Base-by-base conservation (phyloP, 2,329 filamentous ascomycete species). In the Sphaceloma murrayae region DNA sequence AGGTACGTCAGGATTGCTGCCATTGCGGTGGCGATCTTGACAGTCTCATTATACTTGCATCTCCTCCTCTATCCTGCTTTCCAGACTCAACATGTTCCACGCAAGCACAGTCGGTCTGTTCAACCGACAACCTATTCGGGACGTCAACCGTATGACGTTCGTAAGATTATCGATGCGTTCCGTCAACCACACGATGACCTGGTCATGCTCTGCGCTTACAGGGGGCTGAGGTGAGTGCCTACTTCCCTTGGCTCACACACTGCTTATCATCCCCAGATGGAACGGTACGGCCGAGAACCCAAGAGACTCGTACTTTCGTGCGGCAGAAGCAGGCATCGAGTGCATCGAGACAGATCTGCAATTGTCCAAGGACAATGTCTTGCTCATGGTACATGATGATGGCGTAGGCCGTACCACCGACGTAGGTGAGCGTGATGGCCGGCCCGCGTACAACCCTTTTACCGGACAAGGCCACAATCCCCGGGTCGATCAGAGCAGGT, bases 211-310 rank as follows among this genome's bases (percentile, higher is more conserved):
- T 52, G 49, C 21, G 51, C 51, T 21, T 47, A 52, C 29, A 34
- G 51, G 13, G 51, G 51, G 1, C 47, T 48, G 4, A 43, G 48
- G 46, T 46, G 32, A n/a, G 22, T n/a, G n/a, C n/a, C n/a, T n/a
- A n/a, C n/a, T n/a, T n/a, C n/a, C n/a, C n/a, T n/a, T n/a, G n/a
- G n/a, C 30, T 14, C 2, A 17, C 14, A 13, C 17, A n/a, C n/a
- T 29, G 13, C 32, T 14, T 14, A 5, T 13, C 16, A 45, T 13
- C 14, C 14, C 17, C 34, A 52, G 47, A 18, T 52, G 51, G 51
- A 52, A 52, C 26, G 49, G 49, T 22, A 52, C 51, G 2, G 34
- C 51, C n/a, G 51, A 52, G 18, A 52, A 52, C 33, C 51, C 51
- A 13, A 32, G 49, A 17, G 49, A 52, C 40, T 40, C 49, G 16